Percentiles rank a stretch among this genome's conserved stretches.
These are phyloP conservation scores for Vaccinium myrtillus DNA, from an alignment of 148 eudicot species.

Conservation along the genomic window DNA sequence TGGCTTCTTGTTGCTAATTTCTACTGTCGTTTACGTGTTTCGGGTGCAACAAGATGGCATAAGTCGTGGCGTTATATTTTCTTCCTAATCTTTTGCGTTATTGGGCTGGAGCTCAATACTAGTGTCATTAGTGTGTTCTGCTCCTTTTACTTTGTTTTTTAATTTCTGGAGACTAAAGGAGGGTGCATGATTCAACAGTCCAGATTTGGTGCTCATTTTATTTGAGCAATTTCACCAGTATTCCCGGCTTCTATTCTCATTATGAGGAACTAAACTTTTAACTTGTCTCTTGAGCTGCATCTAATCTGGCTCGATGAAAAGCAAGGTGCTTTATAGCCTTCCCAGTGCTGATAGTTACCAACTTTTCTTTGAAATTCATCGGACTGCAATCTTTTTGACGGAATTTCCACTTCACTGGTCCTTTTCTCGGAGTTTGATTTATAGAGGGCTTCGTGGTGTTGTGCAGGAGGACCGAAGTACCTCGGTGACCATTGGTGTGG, in stretches of 20 bases:
- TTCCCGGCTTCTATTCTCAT: not conserved
- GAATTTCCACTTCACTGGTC: not conserved
- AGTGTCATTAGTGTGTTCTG: not conserved
- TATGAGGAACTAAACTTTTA: not conserved
- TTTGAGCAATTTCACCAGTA: not conserved
- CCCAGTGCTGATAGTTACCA: not conserved
- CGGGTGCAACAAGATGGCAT: not conserved
- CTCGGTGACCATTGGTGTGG: conserved; percentile 88
- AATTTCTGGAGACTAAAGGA: not conserved
- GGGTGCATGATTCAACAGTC: not conserved
- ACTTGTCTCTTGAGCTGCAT: not conserved
- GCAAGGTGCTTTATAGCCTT: not conserved
- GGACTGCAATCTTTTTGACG: not conserved
- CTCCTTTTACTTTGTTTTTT: not conserved
- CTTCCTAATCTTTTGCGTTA: not conserved
- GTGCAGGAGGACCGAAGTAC: conserved; percentile 65
- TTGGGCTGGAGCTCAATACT: not conserved
- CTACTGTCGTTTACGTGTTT: too few relatives aligned
- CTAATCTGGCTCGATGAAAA: not conserved
- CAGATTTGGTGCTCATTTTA: not conserved
- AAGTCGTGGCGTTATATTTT: not conserved
- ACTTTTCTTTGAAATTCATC: not conserved
- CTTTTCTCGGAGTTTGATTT: not conserved
- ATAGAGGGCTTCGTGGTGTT: conserved; percentile 9
- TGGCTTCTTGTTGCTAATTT: not conserved